Evolutionary conservation across 2,329 filamentous ascomycete species (phyloP), one percentile per base, ranked within the genome.

Genomic region (Nemania diffusa): DNA sequence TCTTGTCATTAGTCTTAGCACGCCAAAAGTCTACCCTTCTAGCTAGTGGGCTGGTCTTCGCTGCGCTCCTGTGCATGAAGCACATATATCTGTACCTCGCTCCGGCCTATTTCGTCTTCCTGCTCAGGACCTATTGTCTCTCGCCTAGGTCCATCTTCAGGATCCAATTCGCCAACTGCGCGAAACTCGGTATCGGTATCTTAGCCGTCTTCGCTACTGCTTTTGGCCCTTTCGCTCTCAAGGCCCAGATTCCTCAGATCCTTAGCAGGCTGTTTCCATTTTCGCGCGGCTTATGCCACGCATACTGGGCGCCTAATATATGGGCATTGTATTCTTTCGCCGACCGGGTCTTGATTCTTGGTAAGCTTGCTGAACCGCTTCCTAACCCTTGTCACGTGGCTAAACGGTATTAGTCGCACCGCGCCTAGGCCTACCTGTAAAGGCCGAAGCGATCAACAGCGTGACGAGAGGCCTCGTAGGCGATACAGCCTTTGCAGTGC

Each of bases 11-110:
- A 55, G 91, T 97, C 1, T 82, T 97, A 66, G 93, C 94, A 6
- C 90, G 93, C 57, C 88, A 90, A 73, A 88, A 87, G 75, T 91
- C 91, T 2, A 92, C 92, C 0, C 83, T 96, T 37, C 85, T 98
- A 13, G 83, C 84, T 52, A 96, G 94, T 73, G 96, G 94, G 0
- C 82, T 97, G 1, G 80, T 94, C 6, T 99, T 98, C 79, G 94
- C 95, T 2, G 85, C 87, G 0, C 83, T 99, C 55, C 81, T 99
- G 60, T 98, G 95, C 82, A 89, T 98, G 82, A 99, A 99, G 83
- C 96, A 99, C 79, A 98, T 99, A 72, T 97, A 98, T 79, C 90
- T 97, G 42, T 99, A 99, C 79, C 87, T 99, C 27, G 94, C 95
- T 1, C 94, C 96, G 2, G 96, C 96, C 29, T 99, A 97, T 81